Evolutionary conservation across 2,329 filamentous ascomycete species (phyloP), one percentile per base, ranked within the genome.

Genomic region (Mycosphaerella arachidis): DNA sequence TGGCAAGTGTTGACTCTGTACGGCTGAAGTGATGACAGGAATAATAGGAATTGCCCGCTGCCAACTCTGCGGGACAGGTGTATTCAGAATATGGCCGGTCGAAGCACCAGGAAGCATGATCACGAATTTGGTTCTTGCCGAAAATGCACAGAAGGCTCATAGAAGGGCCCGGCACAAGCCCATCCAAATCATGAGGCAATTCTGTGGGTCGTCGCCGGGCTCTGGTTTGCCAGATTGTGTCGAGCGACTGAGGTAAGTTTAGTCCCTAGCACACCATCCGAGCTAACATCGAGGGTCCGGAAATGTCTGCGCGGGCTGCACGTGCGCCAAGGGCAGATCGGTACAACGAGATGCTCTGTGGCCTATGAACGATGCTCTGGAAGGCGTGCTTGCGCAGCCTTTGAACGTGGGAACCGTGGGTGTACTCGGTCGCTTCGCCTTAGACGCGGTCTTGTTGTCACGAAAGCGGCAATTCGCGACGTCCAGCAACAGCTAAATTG

Each of bases 231-330:
- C 24, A 29, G 46, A 52, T 52, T 29, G 29, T 18, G 27, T n/a
- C 27, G n/a, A 35, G n/a, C n/a, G 50, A 35, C 50, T 52, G 27
- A 35, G 29, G 12, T 31, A 35, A 35, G 50, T 52, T 52, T 52
- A 52, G 50, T 20, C 50, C n/a, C 27, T 20, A 52, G 50, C 50
- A 52, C 50, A 52, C 20, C 50, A 52, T 52, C 50, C 50, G 30
- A 35, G 50, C 50, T 52, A 52, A 33, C 27, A 31, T n/a, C 50
- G 29, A 52, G 50, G 50, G 30, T 35, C 27, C 30, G 40, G 50
- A 52, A 35, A 31, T 35, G 27, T 31, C 8, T 30, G 24, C 24
- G 1, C 24, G 24, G 24, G 24, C 24, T n/a, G 48, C 48, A 35
- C 48, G 48, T 52, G 48, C 48, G 30, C n/a, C 30, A 16, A 20